phyloP scores from a whole-genome alignment of 768 basidiomycete genomes.

The Pleurotus eryngii region DNA sequence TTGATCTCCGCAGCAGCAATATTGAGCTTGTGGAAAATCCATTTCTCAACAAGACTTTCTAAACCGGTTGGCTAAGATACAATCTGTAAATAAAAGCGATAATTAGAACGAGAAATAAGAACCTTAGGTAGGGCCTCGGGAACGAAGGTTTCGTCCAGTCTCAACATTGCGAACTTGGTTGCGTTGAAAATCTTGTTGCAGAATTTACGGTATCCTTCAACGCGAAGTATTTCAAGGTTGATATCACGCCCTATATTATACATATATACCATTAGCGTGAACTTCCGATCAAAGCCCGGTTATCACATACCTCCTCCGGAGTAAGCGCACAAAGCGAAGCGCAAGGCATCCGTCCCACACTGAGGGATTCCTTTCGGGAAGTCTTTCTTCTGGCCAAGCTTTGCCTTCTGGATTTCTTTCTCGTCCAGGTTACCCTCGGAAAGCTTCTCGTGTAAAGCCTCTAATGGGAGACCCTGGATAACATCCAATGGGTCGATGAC shows the following conservation, averaged over 20 bases:
- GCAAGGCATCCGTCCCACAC: slow-evolving; percentile 94
- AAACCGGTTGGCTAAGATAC: slow-evolving; percentile 71
- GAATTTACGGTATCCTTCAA: slow-evolving; percentile 98
- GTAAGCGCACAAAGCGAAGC: slow-evolving; percentile 95
- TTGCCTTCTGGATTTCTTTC: slow-evolving; percentile 88
- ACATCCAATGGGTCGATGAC: slow-evolving; percentile 97
- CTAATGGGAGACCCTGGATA: slow-evolving; percentile 78
- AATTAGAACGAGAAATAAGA: background rate
- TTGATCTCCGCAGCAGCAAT: slow-evolving; percentile 76
- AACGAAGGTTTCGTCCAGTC: slow-evolving; percentile 81
- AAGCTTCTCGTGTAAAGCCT: slow-evolving; percentile 81
- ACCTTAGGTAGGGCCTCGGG: slow-evolving; percentile 73
- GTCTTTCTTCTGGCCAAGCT: slow-evolving; percentile 95
- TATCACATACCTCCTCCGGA: slow-evolving; percentile 68
- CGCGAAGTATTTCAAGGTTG: slow-evolving; percentile 91
- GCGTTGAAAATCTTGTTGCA: slow-evolving; percentile 99
- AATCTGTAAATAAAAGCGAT: slow-evolving; percentile 9
- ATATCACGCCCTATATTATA: slow-evolving; percentile 79
- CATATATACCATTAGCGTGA: background rate
- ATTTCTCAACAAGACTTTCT: slow-evolving; percentile 89
- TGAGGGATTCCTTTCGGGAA: slow-evolving; percentile 99
- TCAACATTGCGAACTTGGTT: slow-evolving; percentile 98
- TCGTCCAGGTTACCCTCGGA: slow-evolving; percentile 91
- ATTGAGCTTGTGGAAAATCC: slow-evolving; percentile 95
- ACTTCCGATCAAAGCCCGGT: no score